A percentile compares a stretch with the other conserved stretches of the same genome.
These are phyloP conservation scores for Phytophthora idaei DNA, from an alignment of 352 stramenopile genomes.

Conservation along the genomic window DNA sequence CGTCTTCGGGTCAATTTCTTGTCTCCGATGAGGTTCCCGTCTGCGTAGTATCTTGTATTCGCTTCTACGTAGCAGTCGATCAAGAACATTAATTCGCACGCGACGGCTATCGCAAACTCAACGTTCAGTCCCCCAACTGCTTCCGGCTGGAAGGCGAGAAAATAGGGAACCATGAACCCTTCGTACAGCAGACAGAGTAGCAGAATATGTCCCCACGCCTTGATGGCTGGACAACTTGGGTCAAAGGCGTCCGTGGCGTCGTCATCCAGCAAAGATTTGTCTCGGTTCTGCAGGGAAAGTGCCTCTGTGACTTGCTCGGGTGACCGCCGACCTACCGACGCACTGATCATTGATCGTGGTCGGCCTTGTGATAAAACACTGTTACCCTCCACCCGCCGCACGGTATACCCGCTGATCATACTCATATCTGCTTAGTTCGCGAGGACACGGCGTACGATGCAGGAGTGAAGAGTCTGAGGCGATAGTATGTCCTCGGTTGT, in stretches of 20 bases:
- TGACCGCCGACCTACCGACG: conserved; percentile 23
- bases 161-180: conserved; percentile 59
- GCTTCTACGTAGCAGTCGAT: conserved; percentile 63
- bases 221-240: conserved; percentile 45
- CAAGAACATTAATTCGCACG: conserved; percentile 56
- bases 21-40: conserved; percentile 65
- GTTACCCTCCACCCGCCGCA: conserved; percentile 14
- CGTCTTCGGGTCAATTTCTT: conserved; percentile 38
- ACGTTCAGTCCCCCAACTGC: conserved; percentile 14
- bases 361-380: conserved; percentile 8
- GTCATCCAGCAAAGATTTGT: conserved; percentile 26
- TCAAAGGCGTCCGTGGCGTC: conserved; percentile 55
- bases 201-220: conserved; percentile 62
- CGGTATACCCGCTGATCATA: conserved; percentile 33
- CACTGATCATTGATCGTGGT: conserved; percentile 20
- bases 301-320: conserved; percentile 18
- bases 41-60: conserved; percentile 62
- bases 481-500: not conserved
- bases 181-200: conserved; percentile 59
- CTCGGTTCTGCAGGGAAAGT: conserved; percentile 22
- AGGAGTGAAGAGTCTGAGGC: not conserved
- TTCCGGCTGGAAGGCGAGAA: conserved; percentile 49
- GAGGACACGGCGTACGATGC: not conserved
- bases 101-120: conserved; percentile 33
- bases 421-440: conserved; percentile 19